Base-by-base conservation (phyloP, 306 rosid species). In the Rosa persica region DNA sequence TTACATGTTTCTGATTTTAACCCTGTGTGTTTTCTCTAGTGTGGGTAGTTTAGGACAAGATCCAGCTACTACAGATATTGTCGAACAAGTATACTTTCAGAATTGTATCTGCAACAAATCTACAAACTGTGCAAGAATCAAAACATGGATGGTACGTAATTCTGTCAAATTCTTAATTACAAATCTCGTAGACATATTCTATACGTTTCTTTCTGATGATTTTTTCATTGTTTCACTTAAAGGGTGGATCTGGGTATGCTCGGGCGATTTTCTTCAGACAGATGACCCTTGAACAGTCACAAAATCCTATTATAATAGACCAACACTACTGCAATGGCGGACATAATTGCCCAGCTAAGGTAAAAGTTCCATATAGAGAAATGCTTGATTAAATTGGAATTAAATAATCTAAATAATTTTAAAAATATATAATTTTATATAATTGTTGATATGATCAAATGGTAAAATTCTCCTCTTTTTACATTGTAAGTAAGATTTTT, bases 91-190 rank as follows among this genome's bases (percentile, higher is more conserved):
- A 38, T 13, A 51, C 16, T 69, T 81, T 30, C 47, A 46, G 8
- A 54, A 65, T 62, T 81, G 81, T 25, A 72, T 5, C 49, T 72
- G 78, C 42, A 43, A 2, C 23, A 47, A 72, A 47, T 62, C 81
- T 40, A 3, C 5, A 4, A 81, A 81, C 55, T 77, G 81, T 19
- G 70, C 78, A 16, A 47, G 84, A 70, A 81, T 81, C 58, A 81
- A 64, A 67, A 81, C 81, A 12, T 71, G 70, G 74, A 44, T 23
- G 77, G 75, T 81, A 39, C 3, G 0, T 11, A 2, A 5, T 25
- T 12, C 39, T 60, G 8, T 20, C 27, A 22, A 57, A 57, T 9
- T 57, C 10, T n/a, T n/a, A n/a, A 8, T n/a, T 9, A 22, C 15
- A n/a, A 52, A 20, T 57, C 10, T n/a, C 64, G 5, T 52, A 8